phyloP scores from a whole-genome alignment of 2,329 filamentous ascomycete species.

The Penicillium digitatum region DNA sequence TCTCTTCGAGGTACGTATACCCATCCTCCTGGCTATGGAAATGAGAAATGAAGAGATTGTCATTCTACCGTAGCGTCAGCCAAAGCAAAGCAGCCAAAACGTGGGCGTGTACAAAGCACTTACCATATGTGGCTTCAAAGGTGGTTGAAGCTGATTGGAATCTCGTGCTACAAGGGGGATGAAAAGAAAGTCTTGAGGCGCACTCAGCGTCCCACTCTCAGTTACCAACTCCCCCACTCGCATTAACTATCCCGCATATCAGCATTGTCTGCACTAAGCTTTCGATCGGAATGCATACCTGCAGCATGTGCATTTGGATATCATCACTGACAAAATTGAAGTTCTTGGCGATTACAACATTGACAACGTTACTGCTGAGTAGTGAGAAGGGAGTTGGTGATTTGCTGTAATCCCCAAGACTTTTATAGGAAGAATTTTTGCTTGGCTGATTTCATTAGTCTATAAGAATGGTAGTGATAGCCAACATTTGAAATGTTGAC shows the following conservation, averaged over 20 bases:
- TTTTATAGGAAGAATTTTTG: constrained; percentile 22
- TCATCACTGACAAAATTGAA: constrained; percentile 68
- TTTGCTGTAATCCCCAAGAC: constrained; percentile 19
- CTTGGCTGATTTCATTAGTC: constrained; percentile 19
- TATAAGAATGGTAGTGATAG: not conserved
- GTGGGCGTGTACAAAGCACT: not conserved
- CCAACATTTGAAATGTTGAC: not conserved
- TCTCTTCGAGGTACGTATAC: constrained; percentile 69
- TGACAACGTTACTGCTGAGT: constrained; percentile 61
- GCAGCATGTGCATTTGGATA: constrained; percentile 75
- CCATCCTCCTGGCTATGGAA: constrained; percentile 71
- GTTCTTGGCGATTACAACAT: constrained; percentile 77
- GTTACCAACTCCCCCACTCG: constrained; percentile 74
- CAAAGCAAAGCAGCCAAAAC: not conserved
- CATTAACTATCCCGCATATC: constrained; percentile 59
- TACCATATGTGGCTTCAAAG: constrained; percentile 44
- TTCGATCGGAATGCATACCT: constrained; percentile 39
- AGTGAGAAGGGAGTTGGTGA: constrained; percentile 27
- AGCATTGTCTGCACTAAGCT: constrained; percentile 5
- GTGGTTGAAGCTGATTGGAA: constrained; percentile 28
- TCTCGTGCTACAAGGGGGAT: constrained; percentile 61
- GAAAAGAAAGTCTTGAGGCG: constrained; percentile 75
- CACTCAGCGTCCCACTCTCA: constrained; percentile 66
- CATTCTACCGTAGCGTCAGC: constrained; percentile 51
- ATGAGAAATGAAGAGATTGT: constrained; percentile 84